phyloP scores from a whole-genome alignment of 306 rosid genomes.

The Inga laurina region DNA sequence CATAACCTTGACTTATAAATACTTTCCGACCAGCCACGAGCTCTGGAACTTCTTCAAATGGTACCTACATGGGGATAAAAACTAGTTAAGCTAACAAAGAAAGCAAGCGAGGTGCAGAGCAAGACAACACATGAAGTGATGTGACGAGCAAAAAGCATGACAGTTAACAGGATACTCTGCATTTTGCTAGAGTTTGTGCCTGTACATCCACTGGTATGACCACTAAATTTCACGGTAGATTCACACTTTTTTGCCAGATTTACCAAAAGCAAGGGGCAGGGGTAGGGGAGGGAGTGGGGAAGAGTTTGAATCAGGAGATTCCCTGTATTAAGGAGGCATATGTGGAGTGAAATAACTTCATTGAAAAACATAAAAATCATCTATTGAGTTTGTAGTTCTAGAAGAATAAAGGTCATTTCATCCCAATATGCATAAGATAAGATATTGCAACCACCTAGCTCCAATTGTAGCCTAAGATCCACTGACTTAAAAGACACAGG shows the following conservation, averaged over 20 bases:
- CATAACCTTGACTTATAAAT: conserved; percentile 75
- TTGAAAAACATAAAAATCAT: conserved; percentile 4
- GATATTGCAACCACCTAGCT: background rate
- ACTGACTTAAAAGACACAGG: conserved; percentile 11
- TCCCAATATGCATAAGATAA: background rate
- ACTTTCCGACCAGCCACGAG: conserved; percentile 90
- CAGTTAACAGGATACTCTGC: conserved; percentile 6
- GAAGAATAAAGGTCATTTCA: conserved; percentile 11
- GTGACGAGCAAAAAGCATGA: background rate
- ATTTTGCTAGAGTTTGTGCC: conserved; percentile 15
- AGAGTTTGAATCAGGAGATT: background rate
- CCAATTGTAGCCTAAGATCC: background rate
- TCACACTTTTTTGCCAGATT: background rate
- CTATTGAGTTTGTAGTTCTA: conserved; percentile 1
- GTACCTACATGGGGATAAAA: conserved; percentile 60
- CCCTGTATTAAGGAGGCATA: background rate
- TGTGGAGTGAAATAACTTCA: conserved; percentile 4
- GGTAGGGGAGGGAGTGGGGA: background rate
- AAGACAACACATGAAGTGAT: conserved; percentile 6
- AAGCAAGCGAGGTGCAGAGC: conserved; percentile 4
- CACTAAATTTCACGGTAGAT: conserved; percentile 6
- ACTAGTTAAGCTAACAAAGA: conserved; percentile 23
- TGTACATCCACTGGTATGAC: background rate
- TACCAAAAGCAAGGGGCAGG: background rate
- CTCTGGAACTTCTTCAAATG: conserved; percentile 95